Conservation (phyloP, 2,329 filamentous ascomycete genomes). For the Diaporthe caulivora region DNA sequence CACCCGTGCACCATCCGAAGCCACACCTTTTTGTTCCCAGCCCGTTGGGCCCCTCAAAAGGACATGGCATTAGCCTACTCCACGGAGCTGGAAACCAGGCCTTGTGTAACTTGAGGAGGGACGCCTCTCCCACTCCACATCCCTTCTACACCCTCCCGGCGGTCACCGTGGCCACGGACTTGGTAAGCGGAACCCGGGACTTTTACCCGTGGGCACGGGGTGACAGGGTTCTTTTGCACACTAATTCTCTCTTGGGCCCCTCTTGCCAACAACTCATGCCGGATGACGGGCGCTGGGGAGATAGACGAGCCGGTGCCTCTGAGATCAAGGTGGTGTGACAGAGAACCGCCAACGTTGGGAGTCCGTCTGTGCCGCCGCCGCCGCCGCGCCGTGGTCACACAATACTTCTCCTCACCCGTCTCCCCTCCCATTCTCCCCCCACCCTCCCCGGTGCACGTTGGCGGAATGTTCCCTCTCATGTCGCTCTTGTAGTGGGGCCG, state of each 20-base stretch:
- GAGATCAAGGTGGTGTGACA: neutral
- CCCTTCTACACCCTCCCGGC: neutral
- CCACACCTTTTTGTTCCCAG: neutral
- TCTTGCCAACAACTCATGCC: neutral
- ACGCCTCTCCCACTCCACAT: neutral
- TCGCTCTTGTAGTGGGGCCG: neutral
- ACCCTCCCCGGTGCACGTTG: too few species aligned
- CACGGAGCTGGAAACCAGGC: neutral
- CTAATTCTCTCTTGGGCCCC: neutral
- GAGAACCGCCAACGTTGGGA: neutral
- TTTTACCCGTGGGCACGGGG: conserved; percentile 8
- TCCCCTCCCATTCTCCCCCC: neutral
- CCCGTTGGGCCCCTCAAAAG: neutral
- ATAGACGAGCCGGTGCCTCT: neutral
- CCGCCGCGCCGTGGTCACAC: neutral
- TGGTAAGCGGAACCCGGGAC: conserved; percentile 10
- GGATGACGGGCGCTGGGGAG: neutral
- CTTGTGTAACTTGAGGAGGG: conserved; percentile 1
- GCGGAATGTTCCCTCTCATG: neutral
- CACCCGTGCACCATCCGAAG: neutral
- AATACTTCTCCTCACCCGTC: neutral
- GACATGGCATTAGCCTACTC: conserved; percentile 1
- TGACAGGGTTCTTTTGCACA: conserved; percentile 17
- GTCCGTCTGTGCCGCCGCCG: neutral
- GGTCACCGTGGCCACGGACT: neutral